Evolutionary conservation across 192 early-diverging fungal species (phyloP), one percentile per base, ranked within the genome.

Genomic region (Cladochytrium replicatum): DNA sequence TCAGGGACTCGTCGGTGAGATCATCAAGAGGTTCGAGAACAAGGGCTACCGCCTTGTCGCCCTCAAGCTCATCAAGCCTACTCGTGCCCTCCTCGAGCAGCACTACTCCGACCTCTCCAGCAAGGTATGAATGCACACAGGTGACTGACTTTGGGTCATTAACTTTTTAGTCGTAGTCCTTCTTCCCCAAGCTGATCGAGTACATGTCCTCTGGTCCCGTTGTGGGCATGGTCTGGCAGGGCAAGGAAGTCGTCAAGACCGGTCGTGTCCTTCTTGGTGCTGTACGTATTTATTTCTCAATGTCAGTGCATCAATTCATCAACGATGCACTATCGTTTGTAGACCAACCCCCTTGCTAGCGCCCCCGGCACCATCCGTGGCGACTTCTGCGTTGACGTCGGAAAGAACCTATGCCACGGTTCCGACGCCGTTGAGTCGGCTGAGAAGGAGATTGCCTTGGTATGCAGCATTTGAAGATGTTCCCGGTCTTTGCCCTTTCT

Each of bases 341-440:
- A 85, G 58, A 95, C 92, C 78, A 88, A 93, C 81, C 92, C 92
- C 57, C 73, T 90, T 54, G 77, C 75, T 61, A 84, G 83, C 51
- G 69, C 70, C 48, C 90, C 92, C 46, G 92, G 92, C 48, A 89
- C 91, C 63, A 95, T 95, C 74, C 89, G 91, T 72, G 91, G 87
- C 48, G 91, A 95, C 80, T 95, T 81, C 64, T 78, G 80, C 67
- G 79, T 92, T 45, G 86, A 89, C 44, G 82, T 82, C 59, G 66
- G 71, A 41, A 63, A 67, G 57, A 94, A 94, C 82, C 74, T 91
- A 54, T 88, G 85, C 83, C 91, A 94, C 72, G 91, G 91, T 48
- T 87, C 84, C 39, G 91, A 94, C 78, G 62, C 81, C 25, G 83
- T 86, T 50, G 89, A 89, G 72, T 72, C 70, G 53, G 90, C 90